phyloP scores from a whole-genome alignment of 2,329 filamentous ascomycete genomes.

The Rhexocercosporidium sp. region DNA sequence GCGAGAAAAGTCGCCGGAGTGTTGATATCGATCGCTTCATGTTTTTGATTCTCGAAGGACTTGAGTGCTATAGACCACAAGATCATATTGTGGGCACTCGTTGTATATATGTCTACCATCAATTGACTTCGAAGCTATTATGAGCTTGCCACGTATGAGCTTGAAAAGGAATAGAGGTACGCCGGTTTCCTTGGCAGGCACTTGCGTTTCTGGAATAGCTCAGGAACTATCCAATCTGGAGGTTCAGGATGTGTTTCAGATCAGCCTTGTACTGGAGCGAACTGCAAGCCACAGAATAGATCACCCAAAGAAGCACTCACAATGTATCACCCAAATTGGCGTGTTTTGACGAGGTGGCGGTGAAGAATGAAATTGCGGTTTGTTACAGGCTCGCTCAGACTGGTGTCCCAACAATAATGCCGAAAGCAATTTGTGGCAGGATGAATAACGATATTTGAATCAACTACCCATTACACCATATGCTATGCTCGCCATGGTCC shows the following conservation, averaged over 20 bases:
- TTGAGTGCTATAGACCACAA: not conserved
- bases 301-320: not conserved
- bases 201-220: not conserved
- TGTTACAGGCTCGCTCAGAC: not conserved
- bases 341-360: not conserved
- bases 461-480: too few species aligned
- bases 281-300: constrained; percentile 2
- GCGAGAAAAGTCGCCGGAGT: not conserved
- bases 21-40: not conserved
- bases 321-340: not conserved
- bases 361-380: not conserved
- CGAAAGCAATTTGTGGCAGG: not conserved
- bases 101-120: not conserved
- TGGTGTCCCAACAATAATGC: not conserved
- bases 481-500: too few species aligned
- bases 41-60: not conserved
- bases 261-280: not conserved
- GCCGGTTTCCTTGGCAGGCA: not conserved
- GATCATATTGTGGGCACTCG: not conserved
- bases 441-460: too few species aligned
- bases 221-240: not conserved
- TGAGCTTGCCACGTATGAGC: not conserved
- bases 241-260: not conserved
- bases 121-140: not conserved
- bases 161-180: not conserved